Base-by-base conservation (phyloP, 169 alveolate species). In the Eimeria zaria region DNA sequence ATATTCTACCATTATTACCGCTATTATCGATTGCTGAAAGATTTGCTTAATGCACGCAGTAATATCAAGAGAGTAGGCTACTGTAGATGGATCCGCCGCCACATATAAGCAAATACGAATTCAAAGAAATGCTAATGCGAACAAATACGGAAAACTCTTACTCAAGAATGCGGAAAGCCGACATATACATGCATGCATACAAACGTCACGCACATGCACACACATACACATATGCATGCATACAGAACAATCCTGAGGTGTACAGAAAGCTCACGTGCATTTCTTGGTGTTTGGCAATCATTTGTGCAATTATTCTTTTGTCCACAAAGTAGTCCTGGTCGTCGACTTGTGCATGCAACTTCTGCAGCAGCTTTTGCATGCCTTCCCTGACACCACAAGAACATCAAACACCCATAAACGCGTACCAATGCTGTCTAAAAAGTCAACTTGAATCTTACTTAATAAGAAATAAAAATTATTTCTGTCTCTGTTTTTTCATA, bases 211-310 rank as follows among this genome's bases (percentile, higher is more conserved):
- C 73, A 27, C 73, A 27, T 58, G 27, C 73, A 62, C 12, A 62
- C 12, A 62, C 73, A 62, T 16, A 27, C 39, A 20, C 39, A 14
- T 58, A n/a, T n/a, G n/a, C n/a, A n/a, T n/a, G n/a, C 24, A 58
- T 58, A 18, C 16, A 11, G n/a, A 58, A 18, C 60, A 51, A 7
- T 51, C 8, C 67, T 62, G 33, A 27, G 33, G 83, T 71, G 83
- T 71, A 36, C 83, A 71, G 83, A 36, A 51, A 30, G 53, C 73
- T 84, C 80, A 89, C 95, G 48, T 69, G 76, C 87, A 71, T 33
- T 33, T 60, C 88, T 48, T 89, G 95, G 74, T 89, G 87, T 51
- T 89, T 89, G 74, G 95, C 46, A n/a, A 89, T 89, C 95, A 89
- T 89, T 46, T 89, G 83, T 5, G 95, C 78, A 22, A 89, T 36